Evolutionary conservation across 106 monocot species (phyloP).

Genomic region (Platanthera guangdongensis): DNA sequence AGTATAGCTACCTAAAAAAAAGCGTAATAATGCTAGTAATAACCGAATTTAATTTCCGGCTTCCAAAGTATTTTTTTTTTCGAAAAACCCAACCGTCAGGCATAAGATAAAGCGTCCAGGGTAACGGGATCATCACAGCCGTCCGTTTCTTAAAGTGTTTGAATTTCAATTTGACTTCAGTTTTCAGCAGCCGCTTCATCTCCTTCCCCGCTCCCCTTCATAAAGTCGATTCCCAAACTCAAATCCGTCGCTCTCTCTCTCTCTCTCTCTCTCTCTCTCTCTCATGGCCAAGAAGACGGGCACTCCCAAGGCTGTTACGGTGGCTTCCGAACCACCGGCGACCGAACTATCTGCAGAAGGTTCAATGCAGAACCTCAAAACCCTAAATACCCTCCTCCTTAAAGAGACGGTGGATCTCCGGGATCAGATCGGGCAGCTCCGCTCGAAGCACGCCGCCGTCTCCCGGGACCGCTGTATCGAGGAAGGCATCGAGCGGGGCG

Average conservation of each 20-base stretch:
- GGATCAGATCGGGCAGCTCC: slow-evolving; percentile 19
- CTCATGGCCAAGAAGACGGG: neutral
- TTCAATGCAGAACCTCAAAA: slow-evolving; percentile 24
- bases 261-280: neutral
- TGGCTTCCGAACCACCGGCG: neutral
- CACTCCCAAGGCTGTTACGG: no score
- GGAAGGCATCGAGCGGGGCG: slow-evolving; percentile 18
- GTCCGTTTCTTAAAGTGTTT: neutral
- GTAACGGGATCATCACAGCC: neutral
- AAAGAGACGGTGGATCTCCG: slow-evolving; percentile 27
- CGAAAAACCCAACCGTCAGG: no score
- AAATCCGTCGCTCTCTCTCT: neutral
- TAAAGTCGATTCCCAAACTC: neutral
- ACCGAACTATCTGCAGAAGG: neutral
- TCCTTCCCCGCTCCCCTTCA: neutral
- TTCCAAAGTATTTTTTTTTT: no score
- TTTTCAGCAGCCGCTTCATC: neutral
- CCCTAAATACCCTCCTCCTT: slow-evolving; percentile 28
- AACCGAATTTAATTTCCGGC: no score
- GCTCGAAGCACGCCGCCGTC: slow-evolving; percentile 10
- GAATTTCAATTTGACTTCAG: neutral
- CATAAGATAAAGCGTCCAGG: no score
- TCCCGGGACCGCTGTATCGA: neutral
- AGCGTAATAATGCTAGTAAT: no score
- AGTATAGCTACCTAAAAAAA: no score